A percentile compares a stretch with the other conserved stretches of the same genome.
These are phyloP conservation scores for Cubamyces sp. DNA, from an alignment of 768 basidiomycete species.

Conservation along the genomic window DNA sequence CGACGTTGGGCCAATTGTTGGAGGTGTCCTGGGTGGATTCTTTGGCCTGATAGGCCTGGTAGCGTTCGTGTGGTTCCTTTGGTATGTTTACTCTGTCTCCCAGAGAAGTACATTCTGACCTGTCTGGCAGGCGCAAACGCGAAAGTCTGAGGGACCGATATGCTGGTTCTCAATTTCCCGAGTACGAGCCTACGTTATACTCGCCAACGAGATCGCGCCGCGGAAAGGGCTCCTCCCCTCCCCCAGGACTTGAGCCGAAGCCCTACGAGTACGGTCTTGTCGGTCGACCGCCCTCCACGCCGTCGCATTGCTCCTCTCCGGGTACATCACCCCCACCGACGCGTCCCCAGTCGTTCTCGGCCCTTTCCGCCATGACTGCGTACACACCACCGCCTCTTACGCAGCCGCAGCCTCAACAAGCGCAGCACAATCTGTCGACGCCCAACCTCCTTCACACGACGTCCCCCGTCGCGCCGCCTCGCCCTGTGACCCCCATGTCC, in stretches of 20 bases:
- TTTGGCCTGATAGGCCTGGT: conserved; percentile 52
- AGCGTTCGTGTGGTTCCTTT: conserved; percentile 51
- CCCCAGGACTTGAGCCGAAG: conserved; percentile 46
- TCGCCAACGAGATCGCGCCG: neutral
- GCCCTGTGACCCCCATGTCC: conserved; percentile 14
- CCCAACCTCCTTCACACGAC: conserved; percentile 11
- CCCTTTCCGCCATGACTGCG: conserved; percentile 14
- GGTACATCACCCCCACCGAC: conserved; percentile 19
- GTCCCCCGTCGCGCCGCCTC: conserved; percentile 4
- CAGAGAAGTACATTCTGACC: conserved; percentile 5
- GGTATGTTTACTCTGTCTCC: conserved; percentile 39
- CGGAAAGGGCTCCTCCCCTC: conserved; percentile 4
- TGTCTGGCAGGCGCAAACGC: conserved; percentile 44
- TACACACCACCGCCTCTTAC: neutral
- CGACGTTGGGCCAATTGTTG: conserved; percentile 52
- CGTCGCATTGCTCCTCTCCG: conserved; percentile 19
- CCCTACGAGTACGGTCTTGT: conserved; percentile 70
- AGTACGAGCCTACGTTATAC: conserved; percentile 12
- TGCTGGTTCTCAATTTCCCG: conserved; percentile 2
- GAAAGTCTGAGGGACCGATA: conserved; percentile 28
- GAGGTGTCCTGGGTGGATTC: conserved; percentile 59
- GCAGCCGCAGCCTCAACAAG: conserved; percentile 1
- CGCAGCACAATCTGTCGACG: neutral
- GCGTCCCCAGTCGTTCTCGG: conserved; percentile 25
- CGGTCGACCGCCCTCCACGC: conserved; percentile 37